phyloP scores from a whole-genome alignment of 441 rosid genomes.

The Sinapis alba region DNA sequence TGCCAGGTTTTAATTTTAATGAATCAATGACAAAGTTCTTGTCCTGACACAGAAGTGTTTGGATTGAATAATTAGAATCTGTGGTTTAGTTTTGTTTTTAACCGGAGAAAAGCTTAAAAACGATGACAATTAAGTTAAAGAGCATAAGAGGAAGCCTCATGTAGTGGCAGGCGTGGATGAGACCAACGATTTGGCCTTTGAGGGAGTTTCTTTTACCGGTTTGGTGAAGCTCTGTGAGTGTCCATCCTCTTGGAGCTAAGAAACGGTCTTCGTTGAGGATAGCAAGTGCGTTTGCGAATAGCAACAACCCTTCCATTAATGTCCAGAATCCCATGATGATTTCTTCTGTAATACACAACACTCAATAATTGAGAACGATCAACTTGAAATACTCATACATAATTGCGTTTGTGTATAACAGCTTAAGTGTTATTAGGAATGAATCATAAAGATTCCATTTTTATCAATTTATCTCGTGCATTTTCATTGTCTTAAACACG shows the following conservation, averaged over 20 bases:
- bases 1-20: neutral
- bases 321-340: conserved; percentile 75
- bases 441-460: neutral
- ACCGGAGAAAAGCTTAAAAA: conserved; percentile 64
- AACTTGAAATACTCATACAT: too few species aligned
- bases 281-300: conserved; percentile 85
- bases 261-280: conserved; percentile 84
- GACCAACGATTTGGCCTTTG: conserved; percentile 75
- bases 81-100: conserved; percentile 1
- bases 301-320: conserved; percentile 65
- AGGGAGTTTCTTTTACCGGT: conserved; percentile 58
- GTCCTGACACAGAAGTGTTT: conserved; percentile 6
- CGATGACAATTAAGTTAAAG: conserved; percentile 58
- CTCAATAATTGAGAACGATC: neutral
- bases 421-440: conserved; percentile 10
- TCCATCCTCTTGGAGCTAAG: conserved; percentile 81
- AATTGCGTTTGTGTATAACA: too few species aligned
- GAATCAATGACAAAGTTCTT: neutral
- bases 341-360: conserved; percentile 32
- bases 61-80: neutral
- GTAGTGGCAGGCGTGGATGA: conserved; percentile 81
- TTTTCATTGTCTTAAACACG: neutral
- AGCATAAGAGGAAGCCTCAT: conserved; percentile 80
- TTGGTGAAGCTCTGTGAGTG: conserved; percentile 66
- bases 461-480: neutral